phyloP scores from a whole-genome alignment of 257 asterid species.

The Phtheirospermum japonicum region DNA sequence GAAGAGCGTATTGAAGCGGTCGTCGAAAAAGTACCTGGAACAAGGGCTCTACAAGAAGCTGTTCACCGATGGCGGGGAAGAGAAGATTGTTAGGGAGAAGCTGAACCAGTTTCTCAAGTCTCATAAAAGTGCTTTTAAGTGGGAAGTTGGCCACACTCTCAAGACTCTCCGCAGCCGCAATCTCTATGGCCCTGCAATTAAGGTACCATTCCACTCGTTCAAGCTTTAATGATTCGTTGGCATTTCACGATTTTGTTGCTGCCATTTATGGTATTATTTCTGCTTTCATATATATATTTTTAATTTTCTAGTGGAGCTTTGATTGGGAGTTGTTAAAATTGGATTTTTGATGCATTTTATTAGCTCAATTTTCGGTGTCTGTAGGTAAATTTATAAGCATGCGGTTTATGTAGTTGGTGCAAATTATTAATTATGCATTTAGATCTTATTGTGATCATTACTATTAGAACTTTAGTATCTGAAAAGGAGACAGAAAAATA shows the following conservation, averaged over 20 bases:
- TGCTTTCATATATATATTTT: too few relatives aligned
- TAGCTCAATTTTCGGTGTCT: not conserved
- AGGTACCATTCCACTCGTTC: conserved; percentile 39
- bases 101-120: conserved; percentile 68
- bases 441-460: too few relatives aligned
- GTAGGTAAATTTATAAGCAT: too few relatives aligned
- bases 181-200: conserved; percentile 71
- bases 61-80: conserved; percentile 70
- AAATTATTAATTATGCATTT: too few relatives aligned
- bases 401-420: too few relatives aligned
- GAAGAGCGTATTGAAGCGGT: conserved; percentile 56
- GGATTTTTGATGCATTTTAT: conserved; percentile 7
- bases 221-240: not conserved
- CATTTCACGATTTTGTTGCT: not conserved
- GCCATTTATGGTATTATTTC: not conserved
- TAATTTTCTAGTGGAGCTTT: not conserved
- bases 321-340: not conserved
- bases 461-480: too few relatives aligned
- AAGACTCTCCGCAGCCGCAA: conserved; percentile 71
- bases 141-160: conserved; percentile 85
- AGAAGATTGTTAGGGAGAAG: conserved; percentile 47
- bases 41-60: conserved; percentile 83
- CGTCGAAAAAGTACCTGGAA: conserved; percentile 68
- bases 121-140: conserved; percentile 72
- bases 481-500: too few relatives aligned